Conservation (phyloP, 2,329 filamentous ascomycete genomes). For the Calonectria pseudoreteaudii region DNA sequence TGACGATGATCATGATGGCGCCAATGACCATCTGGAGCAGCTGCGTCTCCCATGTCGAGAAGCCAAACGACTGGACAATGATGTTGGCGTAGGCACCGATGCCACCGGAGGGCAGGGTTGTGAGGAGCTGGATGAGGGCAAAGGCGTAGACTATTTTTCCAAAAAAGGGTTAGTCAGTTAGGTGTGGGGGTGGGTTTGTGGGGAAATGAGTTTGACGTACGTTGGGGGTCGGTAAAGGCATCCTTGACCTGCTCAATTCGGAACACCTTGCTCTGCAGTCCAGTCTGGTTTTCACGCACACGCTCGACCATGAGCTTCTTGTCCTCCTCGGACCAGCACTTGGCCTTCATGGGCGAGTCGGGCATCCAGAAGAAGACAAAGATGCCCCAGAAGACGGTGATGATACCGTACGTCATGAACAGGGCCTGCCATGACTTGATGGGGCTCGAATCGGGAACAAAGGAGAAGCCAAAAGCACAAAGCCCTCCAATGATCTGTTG, state of each 20-base stretch:
- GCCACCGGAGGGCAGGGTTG: conserved; percentile 77
- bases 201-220: neutral
- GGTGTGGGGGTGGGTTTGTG: neutral
- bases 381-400: conserved; percentile 71
- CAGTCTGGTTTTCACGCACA: conserved; percentile 69
- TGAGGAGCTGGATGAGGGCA: conserved; percentile 74
- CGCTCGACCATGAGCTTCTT: conserved; percentile 72
- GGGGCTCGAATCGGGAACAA: conserved; percentile 59
- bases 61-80: conserved; percentile 76
- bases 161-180: too few relatives aligned
- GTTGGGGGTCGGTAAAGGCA: conserved; percentile 72
- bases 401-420: conserved; percentile 72
- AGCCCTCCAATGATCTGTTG: conserved; percentile 79
- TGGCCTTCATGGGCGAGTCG: conserved; percentile 77
- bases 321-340: conserved; percentile 74
- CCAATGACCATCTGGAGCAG: conserved; percentile 81
- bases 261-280: conserved; percentile 66
- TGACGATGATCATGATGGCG: conserved; percentile 76
- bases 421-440: conserved; percentile 76
- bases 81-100: conserved; percentile 80
- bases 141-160: conserved; percentile 63
- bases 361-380: conserved; percentile 73
- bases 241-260: conserved; percentile 58
- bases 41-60: conserved; percentile 74
- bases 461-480: conserved; percentile 71